A percentile compares a stretch with the other conserved stretches of the same genome.
These are phyloP conservation scores for Seiridium unicorne DNA, from an alignment of 2,329 filamentous ascomycete species.

Conservation along the genomic window DNA sequence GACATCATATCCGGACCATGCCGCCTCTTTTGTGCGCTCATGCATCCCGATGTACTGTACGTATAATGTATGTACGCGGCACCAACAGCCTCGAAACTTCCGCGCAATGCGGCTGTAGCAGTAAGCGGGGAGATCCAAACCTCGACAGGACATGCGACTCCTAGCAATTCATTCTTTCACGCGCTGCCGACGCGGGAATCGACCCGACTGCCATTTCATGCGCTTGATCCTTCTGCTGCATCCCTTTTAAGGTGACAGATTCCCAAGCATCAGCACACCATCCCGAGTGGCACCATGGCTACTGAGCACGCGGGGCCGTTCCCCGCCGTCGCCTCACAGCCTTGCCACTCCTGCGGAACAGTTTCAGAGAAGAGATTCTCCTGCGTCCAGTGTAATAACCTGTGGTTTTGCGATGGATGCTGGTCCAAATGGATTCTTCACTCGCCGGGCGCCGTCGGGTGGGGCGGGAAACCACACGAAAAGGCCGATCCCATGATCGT, in stretches of 20 bases:
- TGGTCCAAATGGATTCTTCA: constrained; percentile 28
- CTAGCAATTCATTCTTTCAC: neutral
- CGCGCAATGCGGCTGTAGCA: constrained; percentile 3
- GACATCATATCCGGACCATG: constrained; percentile 1
- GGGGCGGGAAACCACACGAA: constrained; percentile 20
- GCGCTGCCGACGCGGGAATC: neutral
- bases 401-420: constrained; percentile 28
- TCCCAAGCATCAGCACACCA: neutral
- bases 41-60: neutral
- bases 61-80: neutral
- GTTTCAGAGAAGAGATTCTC: constrained; percentile 24
- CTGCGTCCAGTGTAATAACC: constrained; percentile 31
- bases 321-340: constrained; percentile 14
- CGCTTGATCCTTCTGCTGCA: neutral
- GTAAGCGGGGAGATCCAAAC: constrained; percentile 1
- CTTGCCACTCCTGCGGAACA: constrained; percentile 28
- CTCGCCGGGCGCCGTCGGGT: constrained; percentile 21
- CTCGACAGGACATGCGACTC: neutral
- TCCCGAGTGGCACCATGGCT: neutral
- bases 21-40: neutral
- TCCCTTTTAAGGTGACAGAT: neutral
- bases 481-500: constrained; percentile 10
- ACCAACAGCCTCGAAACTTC: constrained; percentile 2
- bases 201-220: neutral
- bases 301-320: neutral